Conservation (phyloP, 495 filamentous ascomycete species). For the Neurospora discreta region DNA sequence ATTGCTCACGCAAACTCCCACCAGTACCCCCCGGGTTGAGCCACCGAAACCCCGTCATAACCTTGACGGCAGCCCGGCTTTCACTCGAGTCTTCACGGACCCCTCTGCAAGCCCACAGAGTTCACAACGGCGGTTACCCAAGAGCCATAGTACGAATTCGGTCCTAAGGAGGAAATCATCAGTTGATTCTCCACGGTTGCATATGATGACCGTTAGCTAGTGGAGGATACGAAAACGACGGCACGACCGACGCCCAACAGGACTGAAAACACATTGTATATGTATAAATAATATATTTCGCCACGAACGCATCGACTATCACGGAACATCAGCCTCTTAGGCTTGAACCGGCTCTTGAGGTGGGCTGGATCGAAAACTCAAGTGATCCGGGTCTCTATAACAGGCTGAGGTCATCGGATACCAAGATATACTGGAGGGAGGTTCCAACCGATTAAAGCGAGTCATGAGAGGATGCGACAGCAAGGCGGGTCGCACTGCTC, state of each 20-base stretch:
- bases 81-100: slow-evolving; percentile 53
- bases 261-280: slow-evolving; percentile 8
- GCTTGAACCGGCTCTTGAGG: neutral
- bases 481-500: neutral
- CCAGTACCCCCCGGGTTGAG: slow-evolving; percentile 32
- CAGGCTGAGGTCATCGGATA: neutral
- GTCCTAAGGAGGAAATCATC: slow-evolving; percentile 34
- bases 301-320: neutral
- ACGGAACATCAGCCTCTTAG: neutral
- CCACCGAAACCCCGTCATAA: slow-evolving; percentile 17
- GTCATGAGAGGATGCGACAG: neutral
- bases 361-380: neutral
- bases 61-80: slow-evolving; percentile 45
- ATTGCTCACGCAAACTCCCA: slow-evolving; percentile 53
- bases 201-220: slow-evolving; percentile 58
- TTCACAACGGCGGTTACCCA: slow-evolving; percentile 33
- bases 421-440: neutral
- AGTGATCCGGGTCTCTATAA: neutral
- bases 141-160: slow-evolving; percentile 41
- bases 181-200: slow-evolving; percentile 46
- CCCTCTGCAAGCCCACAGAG: slow-evolving; percentile 27
- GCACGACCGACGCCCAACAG: neutral
- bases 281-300: slow-evolving; percentile 10
- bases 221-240: neutral
- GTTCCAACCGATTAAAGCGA: neutral